These are phyloP conservation scores for Didymellaceae sp. DNA, from an alignment of 2,329 filamentous ascomycete genomes.

Conservation along the genomic window DNA sequence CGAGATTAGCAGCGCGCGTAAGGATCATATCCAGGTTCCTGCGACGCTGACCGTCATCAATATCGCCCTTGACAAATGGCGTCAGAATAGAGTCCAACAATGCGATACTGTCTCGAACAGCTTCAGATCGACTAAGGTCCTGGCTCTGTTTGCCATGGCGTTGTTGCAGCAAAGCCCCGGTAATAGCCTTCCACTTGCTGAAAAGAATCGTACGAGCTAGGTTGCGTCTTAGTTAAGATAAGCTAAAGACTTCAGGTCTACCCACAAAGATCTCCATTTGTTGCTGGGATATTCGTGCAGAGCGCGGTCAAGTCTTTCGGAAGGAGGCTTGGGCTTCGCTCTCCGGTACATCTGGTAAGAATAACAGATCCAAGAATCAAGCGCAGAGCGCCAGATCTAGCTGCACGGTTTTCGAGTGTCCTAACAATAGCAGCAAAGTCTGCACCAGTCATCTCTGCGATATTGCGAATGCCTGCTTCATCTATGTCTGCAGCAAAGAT, in stretches of 20 bases:
- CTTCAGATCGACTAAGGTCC: slow-evolving; percentile 2
- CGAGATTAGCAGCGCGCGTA: slow-evolving; percentile 34
- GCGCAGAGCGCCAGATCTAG: slow-evolving; percentile 22
- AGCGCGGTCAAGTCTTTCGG: slow-evolving; percentile 19
- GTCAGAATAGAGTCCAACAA: slow-evolving; percentile 30
- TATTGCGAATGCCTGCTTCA: slow-evolving; percentile 10
- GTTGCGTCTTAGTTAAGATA: no score
- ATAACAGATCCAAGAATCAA: slow-evolving; percentile 25
- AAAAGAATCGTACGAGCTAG: slow-evolving; percentile 22
- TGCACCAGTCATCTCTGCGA: background rate
- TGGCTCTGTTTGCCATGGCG: slow-evolving; percentile 12
- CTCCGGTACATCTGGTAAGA: slow-evolving; percentile 23
- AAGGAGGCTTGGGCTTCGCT: slow-evolving; percentile 21
- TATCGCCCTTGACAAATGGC: slow-evolving; percentile 25
- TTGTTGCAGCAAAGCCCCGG: slow-evolving; percentile 25
- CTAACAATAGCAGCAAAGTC: background rate
- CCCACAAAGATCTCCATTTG: background rate
- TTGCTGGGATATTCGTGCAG: background rate
- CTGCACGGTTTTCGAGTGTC: slow-evolving; percentile 11
- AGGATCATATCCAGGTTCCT: slow-evolving; percentile 42
- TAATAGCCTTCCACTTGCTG: slow-evolving; percentile 38
- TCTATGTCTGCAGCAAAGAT: slow-evolving; percentile 10
- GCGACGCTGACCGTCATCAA: slow-evolving; percentile 25
- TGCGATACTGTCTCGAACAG: slow-evolving; percentile 18
- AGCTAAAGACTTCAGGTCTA: background rate